These are phyloP conservation scores for Talaromyces sp. DNA, from an alignment of 2,329 filamentous ascomycete genomes.

Conservation along the genomic window DNA sequence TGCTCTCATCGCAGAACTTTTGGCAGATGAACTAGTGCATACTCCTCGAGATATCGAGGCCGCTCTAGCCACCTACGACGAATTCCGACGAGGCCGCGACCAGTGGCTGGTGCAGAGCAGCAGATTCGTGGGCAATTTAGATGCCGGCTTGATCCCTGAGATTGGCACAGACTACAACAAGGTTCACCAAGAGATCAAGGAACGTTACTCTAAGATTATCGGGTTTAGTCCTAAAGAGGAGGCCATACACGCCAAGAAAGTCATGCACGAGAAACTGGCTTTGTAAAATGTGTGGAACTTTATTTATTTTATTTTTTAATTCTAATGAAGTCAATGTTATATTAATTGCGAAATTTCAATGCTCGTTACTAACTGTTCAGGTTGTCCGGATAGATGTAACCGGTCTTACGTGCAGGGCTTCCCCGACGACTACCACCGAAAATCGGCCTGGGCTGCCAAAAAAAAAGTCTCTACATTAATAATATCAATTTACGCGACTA, in stretches of 20 bases:
- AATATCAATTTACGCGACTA: too few species aligned
- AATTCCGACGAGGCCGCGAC: conserved; percentile 44
- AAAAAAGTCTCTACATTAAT: too few species aligned
- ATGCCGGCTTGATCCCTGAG: conserved; percentile 4
- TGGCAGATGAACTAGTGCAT: conserved; percentile 36
- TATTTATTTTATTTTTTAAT: not conserved
- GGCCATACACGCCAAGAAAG: not conserved
- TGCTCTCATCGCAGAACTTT: conserved; percentile 39
- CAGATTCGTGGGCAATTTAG: conserved; percentile 32
- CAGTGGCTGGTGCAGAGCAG: conserved; percentile 51
- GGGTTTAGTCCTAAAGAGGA: not conserved
- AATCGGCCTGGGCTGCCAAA: not conserved
- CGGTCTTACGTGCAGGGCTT: too few species aligned
- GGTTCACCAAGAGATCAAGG: not conserved
- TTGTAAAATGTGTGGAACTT: not conserved
- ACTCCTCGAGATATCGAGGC: conserved; percentile 32
- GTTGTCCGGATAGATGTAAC: too few species aligned
- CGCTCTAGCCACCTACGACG: conserved; percentile 51
- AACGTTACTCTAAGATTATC: not conserved
- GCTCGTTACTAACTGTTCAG: too few species aligned
- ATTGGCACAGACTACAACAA: not conserved
- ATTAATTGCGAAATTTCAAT: not conserved
- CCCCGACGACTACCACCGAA: not conserved
- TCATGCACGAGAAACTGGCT: not conserved
- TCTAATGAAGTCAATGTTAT: not conserved